Evolutionary conservation across 805 yeast genomes (phyloP).

Genomic region (Pichia heedii): DNA sequence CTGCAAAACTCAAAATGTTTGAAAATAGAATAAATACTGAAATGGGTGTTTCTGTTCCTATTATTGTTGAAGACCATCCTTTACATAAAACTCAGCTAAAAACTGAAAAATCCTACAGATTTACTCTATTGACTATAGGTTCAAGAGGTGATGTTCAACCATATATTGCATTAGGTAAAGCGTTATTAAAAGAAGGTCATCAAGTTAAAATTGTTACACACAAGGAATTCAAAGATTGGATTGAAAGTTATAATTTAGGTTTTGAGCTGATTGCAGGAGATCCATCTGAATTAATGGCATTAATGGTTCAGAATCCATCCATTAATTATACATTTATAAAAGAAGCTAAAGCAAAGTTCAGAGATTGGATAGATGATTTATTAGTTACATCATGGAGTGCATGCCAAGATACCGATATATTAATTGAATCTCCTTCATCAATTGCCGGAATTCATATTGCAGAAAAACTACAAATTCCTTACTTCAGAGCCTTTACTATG

Average conservation of each 20-base stretch:
- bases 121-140: conserved; percentile 80
- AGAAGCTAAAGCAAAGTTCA: conserved; percentile 74
- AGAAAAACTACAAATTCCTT: conserved; percentile 82
- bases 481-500: conserved; percentile 94
- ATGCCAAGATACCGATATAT: conserved; percentile 70
- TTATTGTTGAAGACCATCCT: conserved; percentile 60
- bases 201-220: conserved; percentile 80
- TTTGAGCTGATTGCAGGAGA: conserved; percentile 82
- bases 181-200: conserved; percentile 74
- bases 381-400: conserved; percentile 75
- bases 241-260: conserved; percentile 52
- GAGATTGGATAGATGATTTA: conserved; percentile 75
- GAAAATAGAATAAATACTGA: conserved; percentile 57
- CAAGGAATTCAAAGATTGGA: conserved; percentile 70
- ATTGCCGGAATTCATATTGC: conserved; percentile 96
- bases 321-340: conserved; percentile 73
- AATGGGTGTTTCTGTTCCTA: conserved; percentile 58
- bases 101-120: conserved; percentile 45
- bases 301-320: conserved; percentile 87
- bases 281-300: conserved; percentile 83
- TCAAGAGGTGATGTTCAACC: conserved; percentile 98
- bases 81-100: conserved; percentile 30
- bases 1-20: conserved; percentile 55
- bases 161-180: conserved; percentile 81
- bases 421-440: conserved; percentile 93